Percentiles rank a stretch among this genome's conserved stretches.
These are phyloP conservation scores for Cercospora sp. DNA, from an alignment of 2,329 filamentous ascomycete genomes.

Conservation along the genomic window DNA sequence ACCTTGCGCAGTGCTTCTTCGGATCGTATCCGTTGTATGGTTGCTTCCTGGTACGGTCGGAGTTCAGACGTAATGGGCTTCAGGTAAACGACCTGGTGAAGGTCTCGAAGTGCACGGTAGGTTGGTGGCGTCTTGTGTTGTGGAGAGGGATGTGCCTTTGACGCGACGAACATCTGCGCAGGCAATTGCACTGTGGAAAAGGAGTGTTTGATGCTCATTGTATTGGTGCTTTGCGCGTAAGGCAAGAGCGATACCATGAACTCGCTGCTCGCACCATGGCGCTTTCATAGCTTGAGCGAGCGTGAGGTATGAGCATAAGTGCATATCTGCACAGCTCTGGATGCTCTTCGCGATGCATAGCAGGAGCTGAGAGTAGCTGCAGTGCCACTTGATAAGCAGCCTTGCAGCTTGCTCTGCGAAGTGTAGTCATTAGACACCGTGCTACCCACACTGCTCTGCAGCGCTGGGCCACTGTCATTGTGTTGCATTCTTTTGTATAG, in stretches of 20 bases:
- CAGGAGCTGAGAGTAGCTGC: slow-evolving; percentile 1
- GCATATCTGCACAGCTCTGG: neutral
- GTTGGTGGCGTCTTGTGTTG: neutral
- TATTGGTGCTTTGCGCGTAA: neutral
- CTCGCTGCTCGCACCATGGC: neutral
- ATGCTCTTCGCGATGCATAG: neutral
- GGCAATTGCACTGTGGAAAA: neutral
- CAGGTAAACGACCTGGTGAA: neutral
- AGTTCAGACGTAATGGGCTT: neutral
- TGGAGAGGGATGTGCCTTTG: neutral
- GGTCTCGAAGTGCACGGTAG: neutral
- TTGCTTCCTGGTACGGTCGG: neutral
- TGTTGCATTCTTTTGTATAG: neutral
- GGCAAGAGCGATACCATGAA: neutral
- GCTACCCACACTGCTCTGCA: neutral
- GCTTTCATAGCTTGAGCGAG: neutral
- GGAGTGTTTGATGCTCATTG: neutral
- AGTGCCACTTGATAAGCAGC: neutral
- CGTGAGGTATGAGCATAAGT: neutral
- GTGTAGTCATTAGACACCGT: neutral
- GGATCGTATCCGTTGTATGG: neutral
- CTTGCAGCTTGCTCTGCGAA: neutral
- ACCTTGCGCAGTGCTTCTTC: slow-evolving; percentile 13
- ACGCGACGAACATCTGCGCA: neutral
- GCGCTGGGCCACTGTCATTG: neutral